Percentiles rank a stretch among this genome's conserved stretches.
Conservation (phyloP, 2,329 filamentous ascomycete species). For the Aspergillus oerlinghausenensis region DNA sequence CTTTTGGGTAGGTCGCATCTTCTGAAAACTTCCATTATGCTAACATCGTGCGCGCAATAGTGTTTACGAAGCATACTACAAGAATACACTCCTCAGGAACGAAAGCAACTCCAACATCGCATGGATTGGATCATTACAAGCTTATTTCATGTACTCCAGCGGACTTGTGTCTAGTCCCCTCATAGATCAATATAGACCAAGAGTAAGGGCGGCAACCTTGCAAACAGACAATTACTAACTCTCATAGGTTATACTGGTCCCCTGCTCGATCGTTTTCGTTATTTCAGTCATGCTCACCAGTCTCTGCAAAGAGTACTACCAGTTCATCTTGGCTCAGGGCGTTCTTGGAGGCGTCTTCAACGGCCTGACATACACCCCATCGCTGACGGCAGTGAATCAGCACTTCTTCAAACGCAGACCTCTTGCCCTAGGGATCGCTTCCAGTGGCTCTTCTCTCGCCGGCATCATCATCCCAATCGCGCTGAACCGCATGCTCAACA, state of each 20-base stretch:
- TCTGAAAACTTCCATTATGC: background rate
- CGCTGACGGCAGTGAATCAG: too few relatives aligned
- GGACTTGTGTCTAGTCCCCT: slow-evolving; percentile 21
- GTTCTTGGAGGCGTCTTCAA: too few relatives aligned
- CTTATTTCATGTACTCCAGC: slow-evolving; percentile 19
- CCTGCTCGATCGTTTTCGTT: slow-evolving; percentile 31
- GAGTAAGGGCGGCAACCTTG: slow-evolving; percentile 8
- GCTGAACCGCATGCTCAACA: too few relatives aligned
- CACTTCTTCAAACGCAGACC: too few relatives aligned
- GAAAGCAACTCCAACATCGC: slow-evolving; percentile 39
- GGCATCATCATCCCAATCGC: too few relatives aligned
- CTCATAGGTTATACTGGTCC: slow-evolving; percentile 12
- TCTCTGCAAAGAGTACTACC: too few relatives aligned
- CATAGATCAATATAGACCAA: slow-evolving; percentile 20
- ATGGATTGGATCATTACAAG: slow-evolving; percentile 46
- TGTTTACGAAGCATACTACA: slow-evolving; percentile 46
- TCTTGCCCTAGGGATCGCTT: too few relatives aligned
- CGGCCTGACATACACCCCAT: too few relatives aligned
- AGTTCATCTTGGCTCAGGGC: too few relatives aligned
- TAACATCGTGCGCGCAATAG: background rate
- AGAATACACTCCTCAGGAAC: slow-evolving; percentile 35
- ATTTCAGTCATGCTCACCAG: slow-evolving; percentile 60
- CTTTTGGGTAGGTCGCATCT: slow-evolving; percentile 15
- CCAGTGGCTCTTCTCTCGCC: too few relatives aligned
- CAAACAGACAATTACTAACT: background rate